These are phyloP conservation scores for Marchantia paleacea DNA, from an alignment of 225 moss, liverwort and hornwort genomes.

Conservation along the genomic window DNA sequence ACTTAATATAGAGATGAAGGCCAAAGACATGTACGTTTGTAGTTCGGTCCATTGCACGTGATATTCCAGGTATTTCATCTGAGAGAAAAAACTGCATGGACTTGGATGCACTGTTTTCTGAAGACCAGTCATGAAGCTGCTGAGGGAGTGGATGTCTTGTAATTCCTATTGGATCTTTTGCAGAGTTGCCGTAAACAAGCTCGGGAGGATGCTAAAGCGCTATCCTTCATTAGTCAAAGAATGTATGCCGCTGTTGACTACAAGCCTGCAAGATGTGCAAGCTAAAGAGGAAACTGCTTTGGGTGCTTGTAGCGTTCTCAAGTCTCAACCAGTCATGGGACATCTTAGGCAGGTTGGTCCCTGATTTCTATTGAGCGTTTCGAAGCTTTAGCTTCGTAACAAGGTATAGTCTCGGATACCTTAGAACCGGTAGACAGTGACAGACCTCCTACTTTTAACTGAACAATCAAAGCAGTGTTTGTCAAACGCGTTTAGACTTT, in stretches of 20 bases:
- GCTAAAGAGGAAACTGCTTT: conserved; percentile 77
- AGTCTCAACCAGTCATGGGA: conserved; percentile 52
- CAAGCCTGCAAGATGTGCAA: conserved; percentile 61
- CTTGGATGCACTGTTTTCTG: no score
- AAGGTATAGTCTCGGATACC: no score
- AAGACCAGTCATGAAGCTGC: neutral
- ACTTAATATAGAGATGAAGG: no score
- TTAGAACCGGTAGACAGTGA: no score
- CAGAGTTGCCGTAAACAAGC: conserved; percentile 57
- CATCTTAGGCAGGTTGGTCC: conserved; percentile 58
- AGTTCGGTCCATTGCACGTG: neutral
- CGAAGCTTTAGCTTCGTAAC: no score
- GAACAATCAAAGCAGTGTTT: neutral
- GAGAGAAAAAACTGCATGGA: neutral
- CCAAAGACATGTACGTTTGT: neutral
- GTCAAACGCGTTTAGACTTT: neutral
- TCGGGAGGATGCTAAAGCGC: conserved; percentile 58
- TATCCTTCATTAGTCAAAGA: conserved; percentile 68
- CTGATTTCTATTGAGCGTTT: no score
- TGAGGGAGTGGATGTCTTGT: neutral
- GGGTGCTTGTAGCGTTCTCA: conserved; percentile 73
- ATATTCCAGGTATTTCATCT: neutral
- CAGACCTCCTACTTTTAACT: no score
- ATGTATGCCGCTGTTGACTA: conserved; percentile 67
- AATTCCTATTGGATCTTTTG: neutral